Base-by-base conservation (phyloP, 1,284 basidiomycete genomes). In the Cryptococcus sp. region DNA sequence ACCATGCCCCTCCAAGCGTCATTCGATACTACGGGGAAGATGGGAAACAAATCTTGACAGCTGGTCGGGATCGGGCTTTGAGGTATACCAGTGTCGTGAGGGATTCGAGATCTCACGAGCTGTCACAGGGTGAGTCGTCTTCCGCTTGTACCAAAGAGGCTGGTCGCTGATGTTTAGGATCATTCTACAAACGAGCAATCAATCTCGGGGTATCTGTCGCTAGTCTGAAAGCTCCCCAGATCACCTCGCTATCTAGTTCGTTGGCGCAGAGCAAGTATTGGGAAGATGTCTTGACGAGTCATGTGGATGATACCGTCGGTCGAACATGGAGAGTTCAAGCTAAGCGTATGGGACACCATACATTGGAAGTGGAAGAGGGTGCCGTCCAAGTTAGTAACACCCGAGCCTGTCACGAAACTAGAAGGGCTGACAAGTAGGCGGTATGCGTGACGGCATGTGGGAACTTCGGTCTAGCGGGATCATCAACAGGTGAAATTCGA, bases 21-120 rank as follows among this genome's bases (percentile, higher is more conserved):
- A 91, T 98, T 45, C 82, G 93, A 45, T 98, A 91, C 73, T 98
- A 97, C 70, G 96, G 93, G 21, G 86, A 89, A 21, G 93, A 98
- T 64, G 96, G 96, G 4, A 98, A 98, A 72, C 87, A 92, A 60
- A 79, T 98, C 4, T 76, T 99, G 37, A 91, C 89, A 2, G 88
- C 92, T 1, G 77, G 76, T 14, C 78, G 85, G 48, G 96, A 99
- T 71, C 84, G 91, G 21, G 88, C 88, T 57, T 74, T 99, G 49
- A 80, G 96, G 40, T 90, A 85, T 69, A 93, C 90, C 4, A 91
- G 87, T 50, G 87, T 98, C 39, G 94, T 98, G 7, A 81, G 92
- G 21, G 92, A 97, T 72, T 92, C 91, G 1, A 79, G 93, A 48
- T 91, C 88, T 37, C 91, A 91, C 68, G 96, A 98, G 74, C 77